These are phyloP conservation scores for Casuarina glauca DNA, from an alignment of 306 rosid species.

Conservation along the genomic window DNA sequence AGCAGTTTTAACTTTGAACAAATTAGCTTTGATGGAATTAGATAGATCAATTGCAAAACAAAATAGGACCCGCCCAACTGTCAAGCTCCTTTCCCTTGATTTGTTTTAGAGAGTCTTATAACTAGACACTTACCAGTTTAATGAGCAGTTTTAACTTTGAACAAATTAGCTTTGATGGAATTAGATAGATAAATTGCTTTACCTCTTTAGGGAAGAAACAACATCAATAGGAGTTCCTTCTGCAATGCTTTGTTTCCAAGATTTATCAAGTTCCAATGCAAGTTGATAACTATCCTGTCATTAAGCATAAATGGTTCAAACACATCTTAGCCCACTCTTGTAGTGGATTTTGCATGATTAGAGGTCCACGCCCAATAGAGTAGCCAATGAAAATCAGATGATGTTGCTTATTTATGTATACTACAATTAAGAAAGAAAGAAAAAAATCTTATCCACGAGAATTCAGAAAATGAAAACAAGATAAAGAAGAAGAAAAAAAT, in stretches of 20 bases:
- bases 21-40: slow-evolving; percentile 15
- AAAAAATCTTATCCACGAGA: background rate
- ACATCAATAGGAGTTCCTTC: slow-evolving; percentile 63
- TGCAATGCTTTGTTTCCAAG: slow-evolving; percentile 57
- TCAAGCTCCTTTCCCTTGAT: background rate
- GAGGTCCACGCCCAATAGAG: background rate
- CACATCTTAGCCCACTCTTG: slow-evolving; percentile 12
- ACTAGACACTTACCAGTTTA: background rate
- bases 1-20: slow-evolving; percentile 9
- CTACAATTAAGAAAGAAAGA: slow-evolving; percentile 1
- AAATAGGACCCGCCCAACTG: background rate
- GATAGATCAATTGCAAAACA: background rate
- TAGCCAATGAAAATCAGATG: background rate
- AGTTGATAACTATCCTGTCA: slow-evolving; percentile 92
- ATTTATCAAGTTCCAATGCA: slow-evolving; percentile 70
- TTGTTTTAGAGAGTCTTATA: slow-evolving; percentile 3
- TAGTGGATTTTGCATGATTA: background rate
- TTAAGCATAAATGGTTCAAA: slow-evolving; percentile 29
- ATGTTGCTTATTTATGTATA: slow-evolving; percentile 6
- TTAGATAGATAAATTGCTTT: slow-evolving; percentile 10
- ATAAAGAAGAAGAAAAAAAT: background rate
- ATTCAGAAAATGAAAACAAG: background rate
- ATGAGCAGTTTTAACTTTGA: slow-evolving; percentile 8
- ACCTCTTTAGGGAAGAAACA: slow-evolving; percentile 74
- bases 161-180: slow-evolving; percentile 13